Conservation (phyloP, 345 rosid genomes). For the Gossypium australe region DNA sequence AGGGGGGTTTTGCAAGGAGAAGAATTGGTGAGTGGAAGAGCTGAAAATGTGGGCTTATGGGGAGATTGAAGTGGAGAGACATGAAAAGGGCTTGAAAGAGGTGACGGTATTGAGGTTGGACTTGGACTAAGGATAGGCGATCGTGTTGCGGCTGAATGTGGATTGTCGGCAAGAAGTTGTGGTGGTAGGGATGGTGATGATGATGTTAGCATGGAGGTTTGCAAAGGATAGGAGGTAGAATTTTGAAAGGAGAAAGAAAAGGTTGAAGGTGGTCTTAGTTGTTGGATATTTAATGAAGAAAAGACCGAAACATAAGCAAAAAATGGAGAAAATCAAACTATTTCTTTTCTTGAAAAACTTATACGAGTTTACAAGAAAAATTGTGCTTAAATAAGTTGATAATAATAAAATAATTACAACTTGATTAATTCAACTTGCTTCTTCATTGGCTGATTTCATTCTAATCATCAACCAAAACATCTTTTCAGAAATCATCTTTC, state of each 20-base stretch:
- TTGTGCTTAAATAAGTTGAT: too few relatives aligned
- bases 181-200: neutral
- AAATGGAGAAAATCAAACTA: too few relatives aligned
- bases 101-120: slow-evolving; percentile 16
- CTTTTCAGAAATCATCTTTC: too few relatives aligned
- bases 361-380: too few relatives aligned
- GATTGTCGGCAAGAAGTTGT: neutral
- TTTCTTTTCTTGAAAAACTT: too few relatives aligned
- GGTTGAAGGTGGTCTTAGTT: slow-evolving; percentile 6
- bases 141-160: neutral
- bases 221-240: neutral
- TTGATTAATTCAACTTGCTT: too few relatives aligned
- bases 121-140: neutral
- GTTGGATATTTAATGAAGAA: too few relatives aligned
- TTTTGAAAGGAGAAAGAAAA: slow-evolving; percentile 29
- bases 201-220: neutral
- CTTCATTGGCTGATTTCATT: too few relatives aligned
- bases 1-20: neutral
- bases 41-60: slow-evolving; percentile 24
- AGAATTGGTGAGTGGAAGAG: slow-evolving; percentile 41
- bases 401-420: too few relatives aligned
- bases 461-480: too few relatives aligned
- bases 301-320: too few relatives aligned
- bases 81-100: slow-evolving; percentile 25
- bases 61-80: slow-evolving; percentile 31